Conservation (phyloP, 2,329 filamentous ascomycete genomes). For the Cladosporium phlei region DNA sequence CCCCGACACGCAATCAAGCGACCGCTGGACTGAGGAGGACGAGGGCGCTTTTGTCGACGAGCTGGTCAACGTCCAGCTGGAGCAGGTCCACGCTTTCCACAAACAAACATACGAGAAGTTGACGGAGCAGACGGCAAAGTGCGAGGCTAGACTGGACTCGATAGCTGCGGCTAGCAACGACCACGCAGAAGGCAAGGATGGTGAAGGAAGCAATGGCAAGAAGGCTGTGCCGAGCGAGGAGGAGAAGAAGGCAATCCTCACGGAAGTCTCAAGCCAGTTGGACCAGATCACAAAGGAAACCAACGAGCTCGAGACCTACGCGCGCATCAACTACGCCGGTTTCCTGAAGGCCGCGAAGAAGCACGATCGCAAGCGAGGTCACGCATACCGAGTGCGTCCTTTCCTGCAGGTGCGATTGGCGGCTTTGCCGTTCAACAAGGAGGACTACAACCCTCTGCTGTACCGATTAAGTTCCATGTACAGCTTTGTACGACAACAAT, state of each 20-base stretch:
- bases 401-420: slow-evolving; percentile 86
- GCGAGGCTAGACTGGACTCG: slow-evolving; percentile 60
- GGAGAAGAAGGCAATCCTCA: slow-evolving; percentile 52
- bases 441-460: slow-evolving; percentile 84
- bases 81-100: slow-evolving; percentile 91
- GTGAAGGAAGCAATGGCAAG: slow-evolving; percentile 27
- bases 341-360: slow-evolving; percentile 99
- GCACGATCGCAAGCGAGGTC: slow-evolving; percentile 88
- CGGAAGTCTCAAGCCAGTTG: slow-evolving; percentile 71
- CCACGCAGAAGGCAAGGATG: slow-evolving; percentile 26
- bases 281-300: slow-evolving; percentile 86
- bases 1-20: slow-evolving; percentile 46
- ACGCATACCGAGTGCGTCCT: slow-evolving; percentile 80
- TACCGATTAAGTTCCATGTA: slow-evolving; percentile 92
- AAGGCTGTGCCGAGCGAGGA: slow-evolving; percentile 35
- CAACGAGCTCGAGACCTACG: slow-evolving; percentile 90
- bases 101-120: slow-evolving; percentile 74
- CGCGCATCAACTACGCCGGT: slow-evolving; percentile 92
- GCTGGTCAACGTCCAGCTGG: slow-evolving; percentile 87
- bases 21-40: slow-evolving; percentile 84
- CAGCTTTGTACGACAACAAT: slow-evolving; percentile 81
- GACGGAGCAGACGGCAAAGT: slow-evolving; percentile 70
- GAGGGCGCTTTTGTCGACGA: slow-evolving; percentile 93
- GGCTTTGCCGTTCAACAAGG: slow-evolving; percentile 90
- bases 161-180: slow-evolving; percentile 36